phyloP scores from a whole-genome alignment of 805 yeast genomes.

The Yamadazyma phyllophila region DNA sequence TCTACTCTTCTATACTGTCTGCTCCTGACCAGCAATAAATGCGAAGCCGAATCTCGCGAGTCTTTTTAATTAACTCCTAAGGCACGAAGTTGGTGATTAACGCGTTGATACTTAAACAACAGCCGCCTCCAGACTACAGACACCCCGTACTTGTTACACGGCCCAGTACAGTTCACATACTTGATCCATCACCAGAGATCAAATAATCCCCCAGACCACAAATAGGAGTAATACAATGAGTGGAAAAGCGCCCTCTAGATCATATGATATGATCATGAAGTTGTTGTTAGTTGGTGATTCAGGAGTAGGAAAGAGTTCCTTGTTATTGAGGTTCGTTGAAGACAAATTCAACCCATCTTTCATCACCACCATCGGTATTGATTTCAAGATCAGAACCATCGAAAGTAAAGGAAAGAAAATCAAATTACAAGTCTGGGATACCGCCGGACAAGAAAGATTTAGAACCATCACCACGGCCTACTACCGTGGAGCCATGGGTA shows the following conservation, averaged over 20 bases:
- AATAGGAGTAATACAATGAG: constrained; percentile 36
- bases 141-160: too few relatives aligned
- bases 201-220: background rate
- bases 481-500: constrained; percentile 88
- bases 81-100: background rate
- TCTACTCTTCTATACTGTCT: too few relatives aligned
- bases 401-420: constrained; percentile 90
- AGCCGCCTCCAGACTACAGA: too few relatives aligned
- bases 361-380: constrained; percentile 97
- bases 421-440: constrained; percentile 95
- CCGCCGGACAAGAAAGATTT: constrained; percentile 97
- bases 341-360: constrained; percentile 96
- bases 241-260: constrained; percentile 62
- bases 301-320: constrained; percentile 85
- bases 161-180: too few relatives aligned
- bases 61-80: background rate
- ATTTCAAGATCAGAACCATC: constrained; percentile 94
- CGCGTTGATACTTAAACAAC: background rate
- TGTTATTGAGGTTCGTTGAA: constrained; percentile 87
- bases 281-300: constrained; percentile 92
- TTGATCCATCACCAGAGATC: too few relatives aligned
- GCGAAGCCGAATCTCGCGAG: constrained; percentile 5
- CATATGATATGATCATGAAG: constrained; percentile 89
- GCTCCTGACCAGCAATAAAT: background rate
- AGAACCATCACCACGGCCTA: constrained; percentile 93